Conservation (phyloP, 148 eudicot species). For the Nyssa sinensis region DNA sequence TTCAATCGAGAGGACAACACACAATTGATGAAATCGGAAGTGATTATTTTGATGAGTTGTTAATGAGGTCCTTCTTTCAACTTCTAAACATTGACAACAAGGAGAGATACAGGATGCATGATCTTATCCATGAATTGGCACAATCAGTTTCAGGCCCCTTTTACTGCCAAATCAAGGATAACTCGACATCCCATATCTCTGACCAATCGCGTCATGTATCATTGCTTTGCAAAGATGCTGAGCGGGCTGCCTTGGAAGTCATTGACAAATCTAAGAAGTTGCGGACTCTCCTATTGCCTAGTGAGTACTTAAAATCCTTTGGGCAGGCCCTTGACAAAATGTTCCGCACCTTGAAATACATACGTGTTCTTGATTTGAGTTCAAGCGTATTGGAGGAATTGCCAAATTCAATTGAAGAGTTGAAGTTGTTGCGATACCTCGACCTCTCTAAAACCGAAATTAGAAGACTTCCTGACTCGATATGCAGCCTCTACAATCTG, state of each 20-base stretch:
- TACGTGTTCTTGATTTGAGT: conserved; percentile 32
- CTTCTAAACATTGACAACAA: conserved; percentile 15
- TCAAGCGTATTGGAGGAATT: conserved; percentile 23
- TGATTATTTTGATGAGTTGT: conserved; percentile 22
- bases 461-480: conserved; percentile 26
- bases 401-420: conserved; percentile 27
- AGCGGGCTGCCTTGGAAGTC: conserved; percentile 15
- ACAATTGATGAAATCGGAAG: conserved; percentile 16
- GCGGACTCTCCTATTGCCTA: conserved; percentile 23
- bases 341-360: conserved; percentile 17
- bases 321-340: conserved; percentile 26
- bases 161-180: conserved; percentile 19
- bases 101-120: conserved; percentile 32
- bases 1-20: conserved; percentile 4
- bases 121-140: conserved; percentile 34
- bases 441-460: conserved; percentile 34
- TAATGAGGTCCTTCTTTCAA: conserved; percentile 31
- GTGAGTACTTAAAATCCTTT: conserved; percentile 13
- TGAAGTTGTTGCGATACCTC: conserved; percentile 30
- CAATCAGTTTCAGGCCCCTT: conserved; percentile 15
- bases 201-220: conserved; percentile 13
- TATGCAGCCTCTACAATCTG: conserved; percentile 31
- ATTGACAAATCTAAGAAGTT: conserved; percentile 15
- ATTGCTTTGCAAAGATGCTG: conserved; percentile 18
- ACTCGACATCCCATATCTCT: background rate